phyloP scores from a whole-genome alignment of 805 yeast genomes.

The Clavispora carvajalis region DNA sequence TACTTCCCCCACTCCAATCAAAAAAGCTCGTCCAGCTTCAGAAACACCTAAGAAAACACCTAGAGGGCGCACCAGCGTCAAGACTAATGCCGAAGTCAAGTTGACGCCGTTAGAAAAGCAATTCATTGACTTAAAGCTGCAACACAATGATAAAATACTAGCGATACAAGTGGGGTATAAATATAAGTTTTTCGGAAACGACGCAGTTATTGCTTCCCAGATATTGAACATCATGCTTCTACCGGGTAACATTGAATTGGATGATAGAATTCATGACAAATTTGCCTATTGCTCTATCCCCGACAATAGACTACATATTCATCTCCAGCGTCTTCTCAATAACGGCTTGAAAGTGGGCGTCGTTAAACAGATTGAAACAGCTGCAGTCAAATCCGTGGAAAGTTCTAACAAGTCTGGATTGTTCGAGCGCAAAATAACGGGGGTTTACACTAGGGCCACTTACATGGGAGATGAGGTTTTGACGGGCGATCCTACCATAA shows the following conservation, averaged over 20 bases:
- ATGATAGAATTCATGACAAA: constrained; percentile 45
- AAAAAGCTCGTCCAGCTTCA: not conserved
- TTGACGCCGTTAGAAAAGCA: constrained; percentile 77
- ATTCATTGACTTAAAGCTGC: constrained; percentile 56
- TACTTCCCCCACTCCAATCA: not conserved
- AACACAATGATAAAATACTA: constrained; percentile 61
- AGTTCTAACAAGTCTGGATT: constrained; percentile 43
- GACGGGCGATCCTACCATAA: constrained; percentile 14
- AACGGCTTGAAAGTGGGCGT: constrained; percentile 80
- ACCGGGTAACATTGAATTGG: constrained; percentile 58
- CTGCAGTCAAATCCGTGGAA: constrained; percentile 60
- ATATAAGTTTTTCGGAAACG: constrained; percentile 80
- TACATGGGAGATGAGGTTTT: constrained; percentile 55
- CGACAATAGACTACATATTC: constrained; percentile 64
- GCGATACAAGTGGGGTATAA: constrained; percentile 91
- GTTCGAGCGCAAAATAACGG: constrained; percentile 63
- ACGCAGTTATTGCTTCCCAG: constrained; percentile 66
- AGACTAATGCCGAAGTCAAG: not conserved
- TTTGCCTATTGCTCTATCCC: constrained; percentile 89
- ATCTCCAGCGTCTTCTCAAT: constrained; percentile 66
- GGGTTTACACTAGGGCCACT: constrained; percentile 78
- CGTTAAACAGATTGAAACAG: constrained; percentile 79
- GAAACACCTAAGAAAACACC: not conserved
- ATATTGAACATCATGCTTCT: constrained; percentile 66
- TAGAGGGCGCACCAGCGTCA: not conserved